Percentiles rank a stretch among this genome's conserved stretches.
These are phyloP conservation scores for Cucumis cinereus DNA, from an alignment of 306 rosid genomes.

Conservation along the genomic window DNA sequence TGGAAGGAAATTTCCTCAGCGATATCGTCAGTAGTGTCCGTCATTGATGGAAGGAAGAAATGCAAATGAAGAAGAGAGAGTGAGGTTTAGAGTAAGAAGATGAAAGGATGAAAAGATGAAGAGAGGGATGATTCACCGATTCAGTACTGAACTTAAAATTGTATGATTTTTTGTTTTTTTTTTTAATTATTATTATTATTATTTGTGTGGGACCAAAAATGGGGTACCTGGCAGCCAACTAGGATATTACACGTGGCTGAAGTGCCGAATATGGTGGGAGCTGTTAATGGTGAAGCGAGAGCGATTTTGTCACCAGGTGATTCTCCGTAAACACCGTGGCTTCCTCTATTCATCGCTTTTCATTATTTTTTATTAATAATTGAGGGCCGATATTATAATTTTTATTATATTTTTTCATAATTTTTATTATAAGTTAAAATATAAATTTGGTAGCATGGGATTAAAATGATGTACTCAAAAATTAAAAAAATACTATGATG, in stretches of 20 bases:
- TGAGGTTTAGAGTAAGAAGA: neutral
- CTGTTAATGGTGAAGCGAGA: neutral
- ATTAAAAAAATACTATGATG: no score
- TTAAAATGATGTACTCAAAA: no score
- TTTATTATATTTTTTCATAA: neutral
- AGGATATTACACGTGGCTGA: neutral
- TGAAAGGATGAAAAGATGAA: neutral
- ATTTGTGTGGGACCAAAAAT: neutral
- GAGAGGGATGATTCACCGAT: neutral
- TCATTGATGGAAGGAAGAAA: slow-evolving; percentile 28
- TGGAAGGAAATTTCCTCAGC: slow-evolving; percentile 92
- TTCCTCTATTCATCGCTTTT: neutral
- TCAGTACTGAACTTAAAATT: neutral
- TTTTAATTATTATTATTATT: no score
- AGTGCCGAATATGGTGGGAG: neutral
- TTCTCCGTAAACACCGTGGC: neutral
- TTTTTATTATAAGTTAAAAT: no score
- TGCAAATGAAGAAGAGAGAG: neutral
- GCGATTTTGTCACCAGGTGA: neutral
- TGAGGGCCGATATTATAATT: neutral
- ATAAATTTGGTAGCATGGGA: no score
- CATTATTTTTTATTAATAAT: neutral
- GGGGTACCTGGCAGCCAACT: neutral
- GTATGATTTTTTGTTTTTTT: neutral
- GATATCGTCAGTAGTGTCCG: slow-evolving; percentile 86